Evolutionary conservation across 2,329 filamentous ascomycete species (phyloP).

Genomic region (Juglanconis oblonga): DNA sequence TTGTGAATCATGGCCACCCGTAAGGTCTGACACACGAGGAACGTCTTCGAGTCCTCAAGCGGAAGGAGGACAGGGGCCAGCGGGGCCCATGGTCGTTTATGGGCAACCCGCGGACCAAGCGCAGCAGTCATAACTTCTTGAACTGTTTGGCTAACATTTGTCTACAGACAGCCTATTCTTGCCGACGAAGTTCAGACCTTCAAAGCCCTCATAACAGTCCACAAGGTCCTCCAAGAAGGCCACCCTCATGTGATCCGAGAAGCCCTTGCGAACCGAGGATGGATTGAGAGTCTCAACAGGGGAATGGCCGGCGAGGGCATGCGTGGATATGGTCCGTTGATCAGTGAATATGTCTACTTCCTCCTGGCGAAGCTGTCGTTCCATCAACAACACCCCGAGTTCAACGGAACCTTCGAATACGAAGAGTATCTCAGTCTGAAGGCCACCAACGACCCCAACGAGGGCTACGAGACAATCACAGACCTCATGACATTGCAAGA

Average conservation of each 20-base stretch:
- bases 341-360: constrained; percentile 96
- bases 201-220: constrained; percentile 94
- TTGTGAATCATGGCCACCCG: too few relatives aligned
- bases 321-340: constrained; percentile 86
- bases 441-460: constrained; percentile 97
- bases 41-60: neutral
- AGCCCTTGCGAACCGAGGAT: constrained; percentile 81
- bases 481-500: constrained; percentile 97
- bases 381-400: constrained; percentile 93
- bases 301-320: constrained; percentile 80
- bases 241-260: constrained; percentile 85
- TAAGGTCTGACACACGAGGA: too few relatives aligned
- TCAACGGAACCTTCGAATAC: constrained; percentile 98
- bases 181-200: constrained; percentile 99
- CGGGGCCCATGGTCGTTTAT: too few relatives aligned
- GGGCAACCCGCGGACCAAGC: neutral
- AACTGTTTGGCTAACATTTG: constrained; percentile 9
- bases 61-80: neutral
- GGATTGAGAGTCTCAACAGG: constrained; percentile 89
- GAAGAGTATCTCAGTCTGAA: constrained; percentile 98
- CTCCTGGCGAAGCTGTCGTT: constrained; percentile 93
- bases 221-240: constrained; percentile 96
- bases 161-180: constrained; percentile 81
- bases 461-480: constrained; percentile 94
- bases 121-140: neutral